Percentiles rank a stretch among this genome's conserved stretches.
Evolutionary conservation across 805 yeast genomes (phyloP).

Genomic region (Martiniozyma abietophila): DNA sequence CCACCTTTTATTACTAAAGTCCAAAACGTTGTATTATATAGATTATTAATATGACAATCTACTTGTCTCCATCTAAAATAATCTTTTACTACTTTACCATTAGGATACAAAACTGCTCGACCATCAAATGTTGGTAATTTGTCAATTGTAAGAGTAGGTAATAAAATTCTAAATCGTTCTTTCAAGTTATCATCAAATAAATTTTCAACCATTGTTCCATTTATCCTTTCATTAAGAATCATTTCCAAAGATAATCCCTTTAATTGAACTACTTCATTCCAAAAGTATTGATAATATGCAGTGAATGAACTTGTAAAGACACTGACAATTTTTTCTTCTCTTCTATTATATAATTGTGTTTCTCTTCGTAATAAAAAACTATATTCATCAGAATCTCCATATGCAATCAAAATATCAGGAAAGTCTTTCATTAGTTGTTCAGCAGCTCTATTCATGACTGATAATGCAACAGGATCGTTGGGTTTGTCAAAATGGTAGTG

Average conservation of each 20-base stretch:
- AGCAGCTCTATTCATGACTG: conserved; percentile 79
- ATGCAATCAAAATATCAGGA: conserved; percentile 71
- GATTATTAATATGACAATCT: conserved; percentile 90
- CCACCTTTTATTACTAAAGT: conserved; percentile 62
- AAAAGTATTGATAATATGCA: conserved; percentile 59
- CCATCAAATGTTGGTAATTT: conserved; percentile 86
- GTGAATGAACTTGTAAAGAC: conserved; percentile 79
- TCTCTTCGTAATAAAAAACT: conserved; percentile 62
- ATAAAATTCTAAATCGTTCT: background rate
- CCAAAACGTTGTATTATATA: conserved; percentile 94
- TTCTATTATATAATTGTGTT: conserved; percentile 68
- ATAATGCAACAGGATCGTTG: conserved; percentile 69
- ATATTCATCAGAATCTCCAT: conserved; percentile 94
- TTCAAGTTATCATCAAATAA: no score
- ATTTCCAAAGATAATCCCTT: no score
- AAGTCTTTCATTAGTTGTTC: conserved; percentile 49
- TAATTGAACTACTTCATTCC: conserved; percentile 55
- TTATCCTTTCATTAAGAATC: no score
- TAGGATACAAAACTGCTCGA: conserved; percentile 81
- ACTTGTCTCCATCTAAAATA: conserved; percentile 93
- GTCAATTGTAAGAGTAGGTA: conserved; percentile 22
- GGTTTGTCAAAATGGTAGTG: conserved; percentile 77
- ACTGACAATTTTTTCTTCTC: conserved; percentile 73
- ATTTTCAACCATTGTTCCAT: no score
- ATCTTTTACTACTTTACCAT: conserved; percentile 49